These are phyloP conservation scores for Fallopia convolvulus DNA, from an alignment of 148 eudicot genomes.

Conservation along the genomic window DNA sequence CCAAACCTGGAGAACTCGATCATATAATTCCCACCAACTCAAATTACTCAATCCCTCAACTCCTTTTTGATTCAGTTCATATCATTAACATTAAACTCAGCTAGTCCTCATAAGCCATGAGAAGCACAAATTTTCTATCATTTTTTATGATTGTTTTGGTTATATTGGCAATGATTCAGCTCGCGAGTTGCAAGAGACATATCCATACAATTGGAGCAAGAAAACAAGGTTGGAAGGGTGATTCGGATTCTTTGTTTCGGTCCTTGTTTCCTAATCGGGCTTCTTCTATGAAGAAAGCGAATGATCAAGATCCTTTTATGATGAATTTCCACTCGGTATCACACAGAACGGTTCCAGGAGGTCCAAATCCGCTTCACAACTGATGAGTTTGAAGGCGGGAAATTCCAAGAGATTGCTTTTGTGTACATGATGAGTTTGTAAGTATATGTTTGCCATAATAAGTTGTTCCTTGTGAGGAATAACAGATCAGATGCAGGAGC, in stretches of 20 bases:
- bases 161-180: neutral
- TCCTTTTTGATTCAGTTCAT: neutral
- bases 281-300: neutral
- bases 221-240: neutral
- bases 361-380: slow-evolving; percentile 37
- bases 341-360: slow-evolving; percentile 21
- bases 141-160: neutral
- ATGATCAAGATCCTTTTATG: neutral
- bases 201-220: neutral
- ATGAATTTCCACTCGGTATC: neutral
- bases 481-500: neutral
- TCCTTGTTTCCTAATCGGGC: neutral
- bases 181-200: neutral
- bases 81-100: neutral
- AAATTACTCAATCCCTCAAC: neutral
- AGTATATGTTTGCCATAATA: neutral
- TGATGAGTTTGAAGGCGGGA: neutral
- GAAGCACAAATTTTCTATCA: neutral
- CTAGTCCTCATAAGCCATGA: neutral
- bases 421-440: slow-evolving; percentile 5
- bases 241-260: neutral
- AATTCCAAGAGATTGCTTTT: neutral
- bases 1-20: neutral
- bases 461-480: neutral
- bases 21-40: neutral